A percentile compares a stretch with the other conserved stretches of the same genome.
Evolutionary conservation across 345 rosid species (phyloP).

Genomic region (Salix purpurea): DNA sequence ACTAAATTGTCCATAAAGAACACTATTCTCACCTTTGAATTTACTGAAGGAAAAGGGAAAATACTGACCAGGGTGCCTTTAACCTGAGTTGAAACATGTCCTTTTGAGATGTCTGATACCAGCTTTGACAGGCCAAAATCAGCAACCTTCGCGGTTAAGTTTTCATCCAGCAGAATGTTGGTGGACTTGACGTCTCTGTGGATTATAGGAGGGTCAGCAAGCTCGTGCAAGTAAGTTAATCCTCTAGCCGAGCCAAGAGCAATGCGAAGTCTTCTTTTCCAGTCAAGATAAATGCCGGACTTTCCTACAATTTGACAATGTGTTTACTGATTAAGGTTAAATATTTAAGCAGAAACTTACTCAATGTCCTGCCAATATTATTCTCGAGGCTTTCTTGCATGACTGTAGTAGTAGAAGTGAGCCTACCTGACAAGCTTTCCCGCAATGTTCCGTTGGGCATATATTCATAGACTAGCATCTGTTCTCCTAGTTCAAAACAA

Average conservation of each 20-base stretch:
- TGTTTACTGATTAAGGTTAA: not conserved
- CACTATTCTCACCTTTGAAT: not conserved
- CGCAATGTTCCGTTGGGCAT: slow-evolving; percentile 82
- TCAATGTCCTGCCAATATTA: not conserved
- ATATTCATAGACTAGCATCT: slow-evolving; percentile 81
- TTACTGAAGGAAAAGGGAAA: not conserved
- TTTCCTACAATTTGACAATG: slow-evolving; percentile 40
- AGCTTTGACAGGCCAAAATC: slow-evolving; percentile 95
- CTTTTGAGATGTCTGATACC: slow-evolving; percentile 82
- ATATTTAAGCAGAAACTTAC: not conserved
- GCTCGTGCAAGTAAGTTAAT: slow-evolving; percentile 88
- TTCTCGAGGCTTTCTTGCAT: not conserved
- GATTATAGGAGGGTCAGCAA: slow-evolving; percentile 92
- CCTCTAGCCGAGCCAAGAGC: slow-evolving; percentile 96
- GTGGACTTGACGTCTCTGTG: slow-evolving; percentile 90
- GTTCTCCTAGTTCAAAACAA: slow-evolving; percentile 87
- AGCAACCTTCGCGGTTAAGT: slow-evolving; percentile 80
- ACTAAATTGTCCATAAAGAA: not conserved
- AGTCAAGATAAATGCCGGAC: slow-evolving; percentile 63
- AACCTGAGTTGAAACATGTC: slow-evolving; percentile 98
- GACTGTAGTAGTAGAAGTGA: not conserved
- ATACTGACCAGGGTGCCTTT: slow-evolving; percentile 86
- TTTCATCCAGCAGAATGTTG: slow-evolving; percentile 82
- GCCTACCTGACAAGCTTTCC: slow-evolving; percentile 70
- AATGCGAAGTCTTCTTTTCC: slow-evolving; percentile 82